These are phyloP conservation scores for Dactylis glomerata DNA, from an alignment of 176 grass and related monocot species.

Conservation along the genomic window DNA sequence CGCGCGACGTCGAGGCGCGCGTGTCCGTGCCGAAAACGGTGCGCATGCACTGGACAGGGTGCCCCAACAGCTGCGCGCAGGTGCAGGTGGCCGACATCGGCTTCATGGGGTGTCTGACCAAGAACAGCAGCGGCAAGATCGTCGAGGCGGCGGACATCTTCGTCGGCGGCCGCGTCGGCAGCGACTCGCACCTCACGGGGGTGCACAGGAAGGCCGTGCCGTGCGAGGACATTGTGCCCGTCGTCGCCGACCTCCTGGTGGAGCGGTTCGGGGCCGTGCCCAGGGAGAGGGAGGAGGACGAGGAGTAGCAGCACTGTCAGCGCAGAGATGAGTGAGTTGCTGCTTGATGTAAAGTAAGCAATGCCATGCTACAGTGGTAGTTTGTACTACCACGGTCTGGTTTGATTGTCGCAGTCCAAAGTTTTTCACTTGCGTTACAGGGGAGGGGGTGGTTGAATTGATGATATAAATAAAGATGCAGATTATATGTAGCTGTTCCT, in stretches of 20 bases:
- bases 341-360: slow-evolving; percentile 30
- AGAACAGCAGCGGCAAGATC: slow-evolving; percentile 56
- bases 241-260: slow-evolving; percentile 76
- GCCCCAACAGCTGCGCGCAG: slow-evolving; percentile 90
- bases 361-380: not conserved
- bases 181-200: slow-evolving; percentile 74
- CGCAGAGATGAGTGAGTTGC: not conserved
- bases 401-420: slow-evolving; percentile 6
- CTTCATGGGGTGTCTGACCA: slow-evolving; percentile 86
- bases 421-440: slow-evolving; percentile 9
- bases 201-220: slow-evolving; percentile 84
- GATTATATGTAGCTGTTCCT: not conserved
- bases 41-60: slow-evolving; percentile 82
- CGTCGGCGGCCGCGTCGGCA: slow-evolving; percentile 75
- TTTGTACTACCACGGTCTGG: slow-evolving; percentile 20
- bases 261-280: slow-evolving; percentile 63
- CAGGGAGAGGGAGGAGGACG: slow-evolving; percentile 74
- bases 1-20: slow-evolving; percentile 66
- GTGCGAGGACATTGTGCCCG: slow-evolving; percentile 72
- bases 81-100: slow-evolving; percentile 98
- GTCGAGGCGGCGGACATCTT: slow-evolving; percentile 72
- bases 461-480: slow-evolving; percentile 34
- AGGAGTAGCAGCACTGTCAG: slow-evolving; percentile 37
- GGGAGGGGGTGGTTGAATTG: slow-evolving; percentile 4
- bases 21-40: slow-evolving; percentile 55